Evolutionary conservation across 805 yeast species (phyloP).

Genomic region (Yarrowia sp.): DNA sequence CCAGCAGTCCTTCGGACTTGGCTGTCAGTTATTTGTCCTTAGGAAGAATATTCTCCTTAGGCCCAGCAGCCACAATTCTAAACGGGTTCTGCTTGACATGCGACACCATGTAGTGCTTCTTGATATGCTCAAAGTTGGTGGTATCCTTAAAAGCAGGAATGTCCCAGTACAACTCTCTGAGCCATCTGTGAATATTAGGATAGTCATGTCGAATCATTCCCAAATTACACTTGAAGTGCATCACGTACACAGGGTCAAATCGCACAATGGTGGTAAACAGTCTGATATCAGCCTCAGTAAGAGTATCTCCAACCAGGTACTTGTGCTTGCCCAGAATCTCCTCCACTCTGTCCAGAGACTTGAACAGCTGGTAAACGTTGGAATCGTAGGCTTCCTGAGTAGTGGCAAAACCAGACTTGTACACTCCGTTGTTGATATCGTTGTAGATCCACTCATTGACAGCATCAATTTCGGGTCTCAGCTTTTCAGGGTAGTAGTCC

Average conservation of each 20-base stretch:
- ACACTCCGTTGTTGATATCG: constrained; percentile 87
- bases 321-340: constrained; percentile 46
- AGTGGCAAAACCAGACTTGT: constrained; percentile 87
- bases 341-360: constrained; percentile 69
- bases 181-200: constrained; percentile 77
- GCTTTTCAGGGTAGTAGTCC: constrained; percentile 60
- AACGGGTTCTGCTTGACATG: constrained; percentile 78
- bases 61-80: constrained; percentile 86
- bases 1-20: no score
- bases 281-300: constrained; percentile 91
- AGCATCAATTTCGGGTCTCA: constrained; percentile 63
- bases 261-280: constrained; percentile 83
- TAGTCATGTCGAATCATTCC: constrained; percentile 75
- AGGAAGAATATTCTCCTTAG: constrained; percentile 70
- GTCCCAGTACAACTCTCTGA: constrained; percentile 80
- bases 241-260: constrained; percentile 90
- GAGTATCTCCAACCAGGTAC: constrained; percentile 57
- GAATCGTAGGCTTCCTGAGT: constrained; percentile 76
- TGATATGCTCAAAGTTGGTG: constrained; percentile 86
- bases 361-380: constrained; percentile 62
- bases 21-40: constrained; percentile 33
- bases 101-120: constrained; percentile 84
- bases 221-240: constrained; percentile 91
- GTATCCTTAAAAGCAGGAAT: constrained; percentile 70
- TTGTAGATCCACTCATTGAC: constrained; percentile 81